phyloP scores from a whole-genome alignment of 495 filamentous ascomycete genomes.

The Penicillium tannophilum region DNA sequence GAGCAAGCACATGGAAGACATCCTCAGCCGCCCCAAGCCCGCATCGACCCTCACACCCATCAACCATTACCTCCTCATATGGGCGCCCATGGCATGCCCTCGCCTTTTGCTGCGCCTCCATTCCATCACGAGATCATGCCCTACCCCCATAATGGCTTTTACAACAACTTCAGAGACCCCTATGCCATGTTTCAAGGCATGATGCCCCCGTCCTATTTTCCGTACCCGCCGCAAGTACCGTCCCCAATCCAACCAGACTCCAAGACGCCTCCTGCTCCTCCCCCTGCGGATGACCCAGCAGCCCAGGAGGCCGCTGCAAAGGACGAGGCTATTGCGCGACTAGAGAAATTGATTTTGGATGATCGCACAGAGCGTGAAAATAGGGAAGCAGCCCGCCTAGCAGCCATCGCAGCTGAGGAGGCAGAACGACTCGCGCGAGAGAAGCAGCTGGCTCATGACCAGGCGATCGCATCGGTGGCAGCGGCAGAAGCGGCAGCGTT shows the following conservation, averaged over 20 bases:
- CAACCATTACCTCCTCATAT: constrained; percentile 23
- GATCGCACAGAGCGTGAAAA: constrained; percentile 47
- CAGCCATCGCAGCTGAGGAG: constrained; percentile 45
- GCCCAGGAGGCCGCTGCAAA: constrained; percentile 30
- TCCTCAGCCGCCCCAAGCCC: constrained; percentile 26
- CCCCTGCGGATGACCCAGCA: constrained; percentile 24
- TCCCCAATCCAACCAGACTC: constrained; percentile 38
- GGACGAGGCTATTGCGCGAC: constrained; percentile 53
- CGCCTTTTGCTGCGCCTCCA: constrained; percentile 31
- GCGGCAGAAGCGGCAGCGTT: constrained; percentile 41
- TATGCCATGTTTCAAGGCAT: constrained; percentile 46
- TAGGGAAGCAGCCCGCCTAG: constrained; percentile 45
- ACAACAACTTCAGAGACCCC: constrained; percentile 46
- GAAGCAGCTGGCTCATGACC: constrained; percentile 48
- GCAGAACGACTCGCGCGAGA: constrained; percentile 56
- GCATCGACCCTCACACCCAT: constrained; percentile 31
- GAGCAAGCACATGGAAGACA: constrained; percentile 35
- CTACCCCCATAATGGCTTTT: constrained; percentile 47
- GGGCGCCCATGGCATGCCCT: constrained; percentile 26
- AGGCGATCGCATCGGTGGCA: constrained; percentile 43
- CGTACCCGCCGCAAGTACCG: constrained; percentile 38
- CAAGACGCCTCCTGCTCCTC: constrained; percentile 20
- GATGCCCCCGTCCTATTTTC: constrained; percentile 40
- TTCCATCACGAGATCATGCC: constrained; percentile 53
- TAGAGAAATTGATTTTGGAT: constrained; percentile 56